Percentiles rank a stretch among this genome's conserved stretches.
phyloP scores from a whole-genome alignment of 768 basidiomycete genomes.

The Leccinum longicurvipes region DNA sequence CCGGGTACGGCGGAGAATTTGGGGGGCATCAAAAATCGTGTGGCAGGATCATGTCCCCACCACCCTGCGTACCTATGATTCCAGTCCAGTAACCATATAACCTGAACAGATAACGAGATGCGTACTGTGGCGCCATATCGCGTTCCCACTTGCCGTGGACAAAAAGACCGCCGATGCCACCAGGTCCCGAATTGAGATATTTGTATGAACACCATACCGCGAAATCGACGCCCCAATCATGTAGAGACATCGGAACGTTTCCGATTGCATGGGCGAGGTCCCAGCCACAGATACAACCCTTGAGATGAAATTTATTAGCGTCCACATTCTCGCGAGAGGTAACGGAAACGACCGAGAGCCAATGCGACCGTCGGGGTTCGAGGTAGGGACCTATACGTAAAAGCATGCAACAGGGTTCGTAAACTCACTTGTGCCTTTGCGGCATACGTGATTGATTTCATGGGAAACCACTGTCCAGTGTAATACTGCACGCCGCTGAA shows the following conservation, averaged over 20 bases:
- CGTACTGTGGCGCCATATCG: slow-evolving; percentile 60
- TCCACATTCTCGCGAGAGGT: slow-evolving; percentile 6
- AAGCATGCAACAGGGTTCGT: slow-evolving; percentile 16
- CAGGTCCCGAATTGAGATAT: slow-evolving; percentile 95
- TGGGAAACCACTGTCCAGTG: slow-evolving; percentile 93
- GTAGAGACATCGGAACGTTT: slow-evolving; percentile 84
- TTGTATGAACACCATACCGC: slow-evolving; percentile 99
- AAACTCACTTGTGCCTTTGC: slow-evolving; percentile 73
- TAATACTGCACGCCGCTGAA: slow-evolving; percentile 97
- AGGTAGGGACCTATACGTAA: slow-evolving; percentile 25
- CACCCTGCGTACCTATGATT: slow-evolving; percentile 79
- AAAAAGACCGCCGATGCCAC: slow-evolving; percentile 94
- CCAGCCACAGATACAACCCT: slow-evolving; percentile 95
- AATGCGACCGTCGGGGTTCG: slow-evolving; percentile 3
- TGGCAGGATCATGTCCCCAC: slow-evolving; percentile 92
- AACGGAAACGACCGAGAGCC: slow-evolving; percentile 7
- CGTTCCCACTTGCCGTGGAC: slow-evolving; percentile 81
- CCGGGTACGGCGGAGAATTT: too few relatives aligned
- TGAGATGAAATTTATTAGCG: slow-evolving; percentile 12
- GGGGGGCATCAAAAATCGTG: slow-evolving; percentile 89
- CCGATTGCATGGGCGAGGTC: slow-evolving; percentile 96
- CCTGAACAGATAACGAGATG: slow-evolving; percentile 14
- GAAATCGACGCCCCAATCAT: slow-evolving; percentile 95
- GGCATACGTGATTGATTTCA: slow-evolving; percentile 76
- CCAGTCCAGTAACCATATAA: slow-evolving; percentile 2